phyloP scores from a whole-genome alignment of 148 eudicot species.

The Persicaria tinctoria region DNA sequence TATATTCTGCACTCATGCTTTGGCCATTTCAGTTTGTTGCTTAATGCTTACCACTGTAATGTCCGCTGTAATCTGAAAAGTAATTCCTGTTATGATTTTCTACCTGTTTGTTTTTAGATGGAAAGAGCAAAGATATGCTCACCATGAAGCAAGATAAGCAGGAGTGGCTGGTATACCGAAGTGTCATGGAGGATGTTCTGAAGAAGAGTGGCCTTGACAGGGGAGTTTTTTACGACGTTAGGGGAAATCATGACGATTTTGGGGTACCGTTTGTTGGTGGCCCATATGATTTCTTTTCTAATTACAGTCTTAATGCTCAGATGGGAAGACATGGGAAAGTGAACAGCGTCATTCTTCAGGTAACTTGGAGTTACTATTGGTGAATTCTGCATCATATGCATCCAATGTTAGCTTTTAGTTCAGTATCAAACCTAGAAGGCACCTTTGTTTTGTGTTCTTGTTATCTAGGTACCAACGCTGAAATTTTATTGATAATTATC shows the following conservation, averaged over 20 bases:
- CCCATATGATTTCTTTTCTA: slow-evolving; percentile 62
- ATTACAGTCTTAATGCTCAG: slow-evolving; percentile 67
- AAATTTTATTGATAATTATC: slow-evolving; percentile 17
- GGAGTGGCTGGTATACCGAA: slow-evolving; percentile 81
- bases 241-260: slow-evolving; percentile 96
- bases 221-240: slow-evolving; percentile 63
- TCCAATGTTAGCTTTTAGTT: background rate
- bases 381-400: background rate
- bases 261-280: slow-evolving; percentile 67
- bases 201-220: slow-evolving; percentile 69
- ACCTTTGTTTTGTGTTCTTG: slow-evolving; percentile 13
- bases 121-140: slow-evolving; percentile 81
- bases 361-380: slow-evolving; percentile 12
- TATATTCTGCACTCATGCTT: background rate
- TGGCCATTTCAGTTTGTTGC: background rate
- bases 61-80: background rate
- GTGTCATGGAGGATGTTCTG: slow-evolving; percentile 62
- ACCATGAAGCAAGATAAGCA: slow-evolving; percentile 79
- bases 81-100: background rate
- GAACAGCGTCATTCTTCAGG: slow-evolving; percentile 75
- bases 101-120: slow-evolving; percentile 39
- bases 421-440: background rate
- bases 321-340: slow-evolving; percentile 59
- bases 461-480: slow-evolving; percentile 1
- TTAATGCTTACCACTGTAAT: background rate